A percentile compares a stretch with the other conserved stretches of the same genome.
Conservation (phyloP, 108 stramenopile species). For the Parietichytrium sp. region DNA sequence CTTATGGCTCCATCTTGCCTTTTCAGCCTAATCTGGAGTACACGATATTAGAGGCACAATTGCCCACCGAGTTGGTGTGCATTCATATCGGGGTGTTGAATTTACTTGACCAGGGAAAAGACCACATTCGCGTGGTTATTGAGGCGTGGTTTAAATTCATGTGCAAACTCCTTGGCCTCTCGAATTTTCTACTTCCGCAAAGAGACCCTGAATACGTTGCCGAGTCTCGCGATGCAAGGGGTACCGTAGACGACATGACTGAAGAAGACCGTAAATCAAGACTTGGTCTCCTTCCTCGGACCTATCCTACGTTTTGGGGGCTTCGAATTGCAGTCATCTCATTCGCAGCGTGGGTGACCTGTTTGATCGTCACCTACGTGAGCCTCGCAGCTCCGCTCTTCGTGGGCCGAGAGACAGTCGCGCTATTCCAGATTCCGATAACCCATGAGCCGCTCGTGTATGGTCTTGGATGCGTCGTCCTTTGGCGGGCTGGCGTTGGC, state of each 20-base stretch:
- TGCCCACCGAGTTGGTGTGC: conserved; percentile 2
- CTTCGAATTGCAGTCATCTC: neutral
- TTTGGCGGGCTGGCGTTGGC: neutral
- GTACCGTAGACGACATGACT: neutral
- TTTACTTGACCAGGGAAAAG: conserved; percentile 24
- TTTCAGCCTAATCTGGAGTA: neutral
- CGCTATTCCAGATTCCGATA: neutral
- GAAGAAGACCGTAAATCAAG: neutral
- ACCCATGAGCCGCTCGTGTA: conserved; percentile 23
- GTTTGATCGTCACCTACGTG: neutral
- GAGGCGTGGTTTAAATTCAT: neutral
- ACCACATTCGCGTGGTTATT: neutral
- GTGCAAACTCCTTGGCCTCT: neutral
- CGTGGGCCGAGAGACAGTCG: neutral
- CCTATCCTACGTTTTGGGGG: neutral
- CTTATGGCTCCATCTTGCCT: neutral
- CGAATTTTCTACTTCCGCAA: neutral
- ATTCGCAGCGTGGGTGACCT: neutral
- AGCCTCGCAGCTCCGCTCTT: neutral
- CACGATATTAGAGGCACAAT: conserved; percentile 1
- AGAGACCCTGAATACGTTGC: neutral
- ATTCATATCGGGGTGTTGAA: neutral
- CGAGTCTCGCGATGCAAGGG: neutral
- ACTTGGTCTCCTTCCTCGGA: conserved; percentile 27
- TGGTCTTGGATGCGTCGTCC: neutral